A percentile compares a stretch with the other conserved stretches of the same genome.
Conservation (phyloP, 306 rosid species). For the Aeschynomene evenia region DNA sequence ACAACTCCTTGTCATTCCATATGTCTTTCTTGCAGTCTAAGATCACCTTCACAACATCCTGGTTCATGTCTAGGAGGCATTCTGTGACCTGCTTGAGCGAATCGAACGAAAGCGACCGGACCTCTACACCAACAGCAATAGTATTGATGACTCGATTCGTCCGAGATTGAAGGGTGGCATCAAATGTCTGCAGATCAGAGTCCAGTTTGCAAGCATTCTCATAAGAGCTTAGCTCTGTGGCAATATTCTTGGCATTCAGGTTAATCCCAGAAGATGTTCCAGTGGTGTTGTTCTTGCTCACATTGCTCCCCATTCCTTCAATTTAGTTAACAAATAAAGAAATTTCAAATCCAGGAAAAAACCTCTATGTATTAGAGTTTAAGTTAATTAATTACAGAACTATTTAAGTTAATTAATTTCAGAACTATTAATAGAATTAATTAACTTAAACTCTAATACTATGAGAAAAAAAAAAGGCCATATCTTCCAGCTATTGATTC, state of each 20-base stretch:
- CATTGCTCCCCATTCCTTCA: conserved; percentile 61
- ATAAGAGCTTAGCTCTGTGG: conserved; percentile 64
- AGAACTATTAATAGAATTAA: no score
- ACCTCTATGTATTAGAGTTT: no score
- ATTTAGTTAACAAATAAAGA: conserved; percentile 6
- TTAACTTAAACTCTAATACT: no score
- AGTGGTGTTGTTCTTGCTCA: conserved; percentile 64
- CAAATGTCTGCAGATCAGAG: conserved; percentile 62
- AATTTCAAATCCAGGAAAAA: conserved; percentile 25
- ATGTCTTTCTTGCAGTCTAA: conserved; percentile 81
- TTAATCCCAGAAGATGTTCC: conserved; percentile 40
- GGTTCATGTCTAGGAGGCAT: conserved; percentile 85
- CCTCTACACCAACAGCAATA: conserved; percentile 75
- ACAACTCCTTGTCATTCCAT: conserved; percentile 75
- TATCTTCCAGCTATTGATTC: conserved; percentile 8
- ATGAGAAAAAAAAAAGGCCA: neutral
- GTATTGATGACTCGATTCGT: conserved; percentile 64
- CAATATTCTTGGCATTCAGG: conserved; percentile 31
- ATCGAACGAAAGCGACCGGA: conserved; percentile 75
- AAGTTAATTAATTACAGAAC: no score
- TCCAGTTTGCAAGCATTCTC: conserved; percentile 70
- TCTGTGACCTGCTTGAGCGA: conserved; percentile 73
- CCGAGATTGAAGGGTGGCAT: conserved; percentile 56
- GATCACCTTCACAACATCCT: conserved; percentile 82
- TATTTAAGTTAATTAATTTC: no score